Percentiles rank a stretch among this genome's conserved stretches.
Evolutionary conservation across 805 yeast species (phyloP).

Genomic region (Cyberlindnera suaveolens): DNA sequence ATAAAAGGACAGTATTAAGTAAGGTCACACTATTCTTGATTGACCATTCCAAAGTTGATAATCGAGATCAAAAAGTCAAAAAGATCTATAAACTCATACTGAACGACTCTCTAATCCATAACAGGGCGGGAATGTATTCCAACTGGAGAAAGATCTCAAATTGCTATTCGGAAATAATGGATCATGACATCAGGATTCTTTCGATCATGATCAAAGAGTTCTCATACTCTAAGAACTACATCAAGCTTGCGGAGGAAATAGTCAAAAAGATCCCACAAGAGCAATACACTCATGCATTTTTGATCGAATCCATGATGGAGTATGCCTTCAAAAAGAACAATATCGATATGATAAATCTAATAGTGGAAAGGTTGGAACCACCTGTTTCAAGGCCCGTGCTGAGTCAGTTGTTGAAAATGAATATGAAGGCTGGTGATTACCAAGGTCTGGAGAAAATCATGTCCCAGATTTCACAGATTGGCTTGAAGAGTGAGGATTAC

Average conservation of each 20-base stretch:
- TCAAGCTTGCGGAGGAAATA: conserved; percentile 13
- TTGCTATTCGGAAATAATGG: conserved; percentile 8
- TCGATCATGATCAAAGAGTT: conserved; percentile 11
- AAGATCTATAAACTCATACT: conserved; percentile 11
- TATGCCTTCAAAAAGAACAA: conserved; percentile 7
- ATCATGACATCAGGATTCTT: conserved; percentile 14
- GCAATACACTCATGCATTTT: conserved; percentile 8
- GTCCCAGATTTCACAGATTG: conserved; percentile 12
- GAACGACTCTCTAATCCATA: conserved; percentile 11
- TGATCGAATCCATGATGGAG: conserved; percentile 9
- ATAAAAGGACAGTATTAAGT: conserved; percentile 4
- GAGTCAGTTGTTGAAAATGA: conserved; percentile 11
- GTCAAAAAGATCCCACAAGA: conserved; percentile 11
- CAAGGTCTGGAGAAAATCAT: conserved; percentile 16
- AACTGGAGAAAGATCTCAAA: conserved; percentile 15
- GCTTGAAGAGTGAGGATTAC: conserved; percentile 14
- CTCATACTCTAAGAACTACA: conserved; percentile 9
- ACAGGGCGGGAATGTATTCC: conserved; percentile 17
- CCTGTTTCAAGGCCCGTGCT: conserved; percentile 15
- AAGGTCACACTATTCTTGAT: conserved; percentile 7
- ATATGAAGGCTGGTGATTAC: conserved; percentile 15
- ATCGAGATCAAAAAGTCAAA: conserved; percentile 3
- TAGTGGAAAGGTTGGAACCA: conserved; percentile 8
- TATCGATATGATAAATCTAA: conserved; percentile 9
- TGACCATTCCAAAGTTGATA: conserved; percentile 5